Base-by-base conservation (phyloP, 2,329 filamentous ascomycete genomes). In the Pseudopithomyces maydicus region DNA sequence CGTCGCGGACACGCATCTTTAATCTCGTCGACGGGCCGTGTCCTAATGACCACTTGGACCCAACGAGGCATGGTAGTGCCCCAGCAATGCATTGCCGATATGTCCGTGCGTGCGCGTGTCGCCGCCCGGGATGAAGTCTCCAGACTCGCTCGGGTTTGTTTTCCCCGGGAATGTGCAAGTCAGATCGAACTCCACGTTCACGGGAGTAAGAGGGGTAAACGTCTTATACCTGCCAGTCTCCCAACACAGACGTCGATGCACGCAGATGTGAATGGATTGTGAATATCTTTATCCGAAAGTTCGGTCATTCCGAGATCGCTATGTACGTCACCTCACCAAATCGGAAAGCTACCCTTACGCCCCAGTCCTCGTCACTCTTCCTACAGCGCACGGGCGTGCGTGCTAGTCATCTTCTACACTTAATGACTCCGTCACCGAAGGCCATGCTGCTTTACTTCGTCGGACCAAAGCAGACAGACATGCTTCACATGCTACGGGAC, bases 41-140 rank as follows among this genome's bases (percentile, higher is more conserved):
- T 43, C 36, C 48, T 43, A 51, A 38, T 51, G 48, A 51, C 38
- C 48, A 39, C 23, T 50, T 50, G 22, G 22, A 29, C 47, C 38
- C 23, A 51, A 51, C 15, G 8, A 17, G 48, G 33, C 23, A 33
- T 51, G 20, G 48, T 35, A 23, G 29, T 8, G 47, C 26, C 32
- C 12, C 15, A 14, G 23, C 1, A 19, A 35, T n/a, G 47, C 36
- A 41, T 42, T 50, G 47, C 47, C 47, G 47, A 50, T 41, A 50
- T 39, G 22, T 19, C 47, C 47, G 47, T 41, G 35, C 33, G 44
- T 26, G 10, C 15, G 19, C 22, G 12, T 29, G n/a, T 33, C 23
- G 33, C 22, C 6, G 32, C 4, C 33, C 32, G 6, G 35, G 35
- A 19, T 42, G 39, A 17, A 42, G 15, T 42, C n/a, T 11, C 14